phyloP scores from a whole-genome alignment of 257 asterid genomes.

The Salvia splendens region DNA sequence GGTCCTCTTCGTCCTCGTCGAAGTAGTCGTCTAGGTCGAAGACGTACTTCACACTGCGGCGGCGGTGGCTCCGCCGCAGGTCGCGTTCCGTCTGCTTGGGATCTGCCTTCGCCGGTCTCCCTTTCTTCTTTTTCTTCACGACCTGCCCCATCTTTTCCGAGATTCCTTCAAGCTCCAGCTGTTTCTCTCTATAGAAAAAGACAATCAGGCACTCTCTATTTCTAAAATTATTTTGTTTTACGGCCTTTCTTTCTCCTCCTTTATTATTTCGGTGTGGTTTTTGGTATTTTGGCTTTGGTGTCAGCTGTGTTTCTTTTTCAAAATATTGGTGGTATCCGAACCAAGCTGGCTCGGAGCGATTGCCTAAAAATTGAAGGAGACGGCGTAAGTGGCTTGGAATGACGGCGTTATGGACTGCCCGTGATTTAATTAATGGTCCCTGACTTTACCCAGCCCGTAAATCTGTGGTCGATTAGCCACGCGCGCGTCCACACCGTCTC shows the following conservation, averaged over 20 bases:
- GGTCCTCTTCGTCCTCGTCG: constrained; percentile 87
- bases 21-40: constrained; percentile 94
- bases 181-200: constrained; percentile 29
- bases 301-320: constrained; percentile 43
- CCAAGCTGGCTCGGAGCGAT: constrained; percentile 42
- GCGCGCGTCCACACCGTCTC: constrained; percentile 34
- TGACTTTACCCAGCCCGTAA: no score
- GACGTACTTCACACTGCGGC: constrained; percentile 84
- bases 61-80: constrained; percentile 84
- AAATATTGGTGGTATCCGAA: constrained; percentile 34
- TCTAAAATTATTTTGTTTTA: constrained; percentile 1
- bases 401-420: no score
- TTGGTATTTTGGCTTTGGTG: constrained; percentile 25
- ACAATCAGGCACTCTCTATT: constrained; percentile 36
- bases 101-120: constrained; percentile 86
- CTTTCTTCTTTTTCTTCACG: constrained; percentile 89
- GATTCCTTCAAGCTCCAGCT: constrained; percentile 39
- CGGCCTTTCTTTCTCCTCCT: constrained; percentile 65
- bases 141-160: constrained; percentile 78
- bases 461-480: neutral
- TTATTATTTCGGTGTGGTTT: constrained; percentile 44
- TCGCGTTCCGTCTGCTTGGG: constrained; percentile 48
- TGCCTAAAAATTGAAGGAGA: no score
- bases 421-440: no score
- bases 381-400: no score